These are phyloP conservation scores for Trichoderma oligosporum DNA, from an alignment of 2,329 filamentous ascomycete species.

Conservation along the genomic window DNA sequence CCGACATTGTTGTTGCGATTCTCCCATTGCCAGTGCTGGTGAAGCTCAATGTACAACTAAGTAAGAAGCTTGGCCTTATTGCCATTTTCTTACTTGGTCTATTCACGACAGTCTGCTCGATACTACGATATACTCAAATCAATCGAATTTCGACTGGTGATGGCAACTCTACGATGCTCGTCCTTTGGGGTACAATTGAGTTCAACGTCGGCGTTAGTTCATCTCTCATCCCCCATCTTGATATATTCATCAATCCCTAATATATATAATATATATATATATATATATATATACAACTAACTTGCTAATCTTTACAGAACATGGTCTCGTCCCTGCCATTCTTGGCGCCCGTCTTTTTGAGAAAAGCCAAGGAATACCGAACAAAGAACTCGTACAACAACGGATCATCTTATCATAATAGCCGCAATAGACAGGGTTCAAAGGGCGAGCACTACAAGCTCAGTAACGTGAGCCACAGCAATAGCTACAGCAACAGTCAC, in stretches of 20 bases:
- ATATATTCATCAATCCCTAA: no score
- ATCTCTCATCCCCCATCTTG: no score
- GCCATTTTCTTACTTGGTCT: constrained; percentile 51
- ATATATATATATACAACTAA: background rate
- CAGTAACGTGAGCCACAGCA: constrained; percentile 35
- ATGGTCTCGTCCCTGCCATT: constrained; percentile 46
- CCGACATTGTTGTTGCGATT: constrained; percentile 47
- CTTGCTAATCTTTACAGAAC: constrained; percentile 34
- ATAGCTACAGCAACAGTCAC: constrained; percentile 28
- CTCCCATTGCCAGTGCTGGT: constrained; percentile 49
- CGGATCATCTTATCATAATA: constrained; percentile 28
- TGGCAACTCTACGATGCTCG: constrained; percentile 53
- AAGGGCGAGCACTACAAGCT: constrained; percentile 37
- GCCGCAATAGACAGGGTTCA: constrained; percentile 26
- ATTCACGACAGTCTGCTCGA: constrained; percentile 53
- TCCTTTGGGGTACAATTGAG: constrained; percentile 55
- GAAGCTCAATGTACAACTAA: constrained; percentile 44
- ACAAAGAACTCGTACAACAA: constrained; percentile 35
- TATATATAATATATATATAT: no score
- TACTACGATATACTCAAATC: constrained; percentile 51
- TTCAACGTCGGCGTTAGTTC: constrained; percentile 52
- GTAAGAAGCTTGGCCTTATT: constrained; percentile 50
- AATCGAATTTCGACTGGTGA: constrained; percentile 47
- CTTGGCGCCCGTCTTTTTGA: constrained; percentile 42
- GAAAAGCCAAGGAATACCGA: constrained; percentile 41